Percentiles rank a stretch among this genome's conserved stretches.
phyloP scores from a whole-genome alignment of 192 early-diverging fungal species.

The Entomortierella lignicola region DNA sequence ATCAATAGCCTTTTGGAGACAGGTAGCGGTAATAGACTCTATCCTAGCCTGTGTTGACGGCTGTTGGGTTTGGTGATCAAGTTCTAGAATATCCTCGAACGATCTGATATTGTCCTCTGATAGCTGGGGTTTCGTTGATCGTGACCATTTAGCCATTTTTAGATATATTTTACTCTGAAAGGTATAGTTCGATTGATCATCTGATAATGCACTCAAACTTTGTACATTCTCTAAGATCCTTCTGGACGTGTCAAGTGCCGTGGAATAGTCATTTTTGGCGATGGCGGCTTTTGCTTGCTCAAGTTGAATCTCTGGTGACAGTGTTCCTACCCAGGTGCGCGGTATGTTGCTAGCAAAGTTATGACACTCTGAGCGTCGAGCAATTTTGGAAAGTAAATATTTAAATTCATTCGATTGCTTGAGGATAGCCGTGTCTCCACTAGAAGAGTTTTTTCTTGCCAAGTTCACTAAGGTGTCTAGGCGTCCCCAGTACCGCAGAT shows the following conservation, averaged over 20 bases:
- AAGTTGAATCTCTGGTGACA: constrained; percentile 44
- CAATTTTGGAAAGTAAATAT: constrained; percentile 45
- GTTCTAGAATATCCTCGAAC: constrained; percentile 31
- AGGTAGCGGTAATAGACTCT: constrained; percentile 35
- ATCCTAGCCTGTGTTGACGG: constrained; percentile 19
- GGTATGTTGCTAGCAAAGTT: constrained; percentile 44
- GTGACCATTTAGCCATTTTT: constrained; percentile 58
- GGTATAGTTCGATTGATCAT: background rate
- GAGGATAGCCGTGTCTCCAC: background rate
- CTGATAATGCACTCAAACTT: background rate
- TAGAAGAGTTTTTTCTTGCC: constrained; percentile 18
- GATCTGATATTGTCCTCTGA: constrained; percentile 11
- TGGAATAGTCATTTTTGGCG: constrained; percentile 38
- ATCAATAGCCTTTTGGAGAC: constrained; percentile 57
- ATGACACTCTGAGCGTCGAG: constrained; percentile 38
- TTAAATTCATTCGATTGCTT: constrained; percentile 49
- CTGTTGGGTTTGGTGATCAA: constrained; percentile 9
- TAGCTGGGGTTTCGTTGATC: constrained; percentile 37
- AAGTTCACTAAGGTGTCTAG: constrained; percentile 39
- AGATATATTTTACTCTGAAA: constrained; percentile 51
- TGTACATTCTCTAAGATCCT: constrained; percentile 13
- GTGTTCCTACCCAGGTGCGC: constrained; percentile 41
- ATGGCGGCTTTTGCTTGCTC: constrained; percentile 46
- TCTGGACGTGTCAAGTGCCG: constrained; percentile 6
- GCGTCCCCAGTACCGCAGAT: constrained; percentile 40